Evolutionary conservation across 331 rosid genomes (phyloP), one percentile per base, ranked within the genome.

Genomic region (Spiraea crenata): DNA sequence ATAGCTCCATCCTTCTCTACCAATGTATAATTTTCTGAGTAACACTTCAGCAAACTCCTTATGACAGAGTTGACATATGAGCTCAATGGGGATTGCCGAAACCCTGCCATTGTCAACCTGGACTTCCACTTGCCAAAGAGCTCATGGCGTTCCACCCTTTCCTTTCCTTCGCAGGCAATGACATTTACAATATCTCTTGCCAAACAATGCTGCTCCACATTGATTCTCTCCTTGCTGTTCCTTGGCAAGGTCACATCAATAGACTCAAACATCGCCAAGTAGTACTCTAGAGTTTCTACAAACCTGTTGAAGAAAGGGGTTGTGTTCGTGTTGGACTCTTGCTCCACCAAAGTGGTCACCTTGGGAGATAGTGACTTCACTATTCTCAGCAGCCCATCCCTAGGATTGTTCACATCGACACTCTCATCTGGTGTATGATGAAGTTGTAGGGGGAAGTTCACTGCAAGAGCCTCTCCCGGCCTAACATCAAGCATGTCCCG

Each of bases 381-480:
- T 89, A 88, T 70, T 69, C 99, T 85, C 63, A 95, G 57, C 65
- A 95, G 86, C 66, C 85, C 96, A 47, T 95, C 99, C 55, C 99
- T 87, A 15, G 96, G 98, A 67, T 95, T 95, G 45, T 70, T 83
- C 86, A 91, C 79, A 63, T 91, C 89, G 4, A 95, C 96, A 17
- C 99, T 91, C 88, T 95, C 99, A 58, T 95, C 98, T 2, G 98
- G 93, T 25, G 99, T 91, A 75, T 95, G 99, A 77, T 95, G 99
- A 52, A 95, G 96, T 63, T 89, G 95, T 76, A 95, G 80, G 11
- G 99, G 92, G 20, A 95, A 91, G 87, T 95, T 95, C 70, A 95
- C 98, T 4, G 97, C 96, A 66, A 95, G 80, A 63, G 92, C 98
- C 80, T 95, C 99, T 16, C 93, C 96, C 0, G 85, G 84, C 81